A percentile compares a stretch with the other conserved stretches of the same genome.
Evolutionary conservation across 106 monocot species (phyloP).

Genomic region (Phalaenopsis aphrodite): DNA sequence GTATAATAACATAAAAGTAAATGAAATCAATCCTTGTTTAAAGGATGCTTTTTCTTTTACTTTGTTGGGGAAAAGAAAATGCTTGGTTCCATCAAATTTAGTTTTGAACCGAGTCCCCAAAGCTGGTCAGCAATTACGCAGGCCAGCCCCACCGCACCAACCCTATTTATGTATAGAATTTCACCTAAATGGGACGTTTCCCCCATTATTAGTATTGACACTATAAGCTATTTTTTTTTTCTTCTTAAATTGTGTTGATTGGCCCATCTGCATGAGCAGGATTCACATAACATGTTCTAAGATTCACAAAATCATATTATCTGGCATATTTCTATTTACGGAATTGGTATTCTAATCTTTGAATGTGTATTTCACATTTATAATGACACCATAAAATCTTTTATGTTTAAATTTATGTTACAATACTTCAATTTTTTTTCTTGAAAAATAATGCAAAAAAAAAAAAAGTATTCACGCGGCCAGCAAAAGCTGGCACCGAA

Average conservation of each 20-base stretch:
- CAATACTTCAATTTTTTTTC: no score
- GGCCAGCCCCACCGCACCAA: slow-evolving; percentile 1
- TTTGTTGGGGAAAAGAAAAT: neutral
- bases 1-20: neutral
- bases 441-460: no score
- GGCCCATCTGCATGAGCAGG: neutral
- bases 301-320: no score
- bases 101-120: no score
- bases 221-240: neutral
- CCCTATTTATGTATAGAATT: neutral
- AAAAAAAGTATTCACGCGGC: neutral
- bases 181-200: neutral
- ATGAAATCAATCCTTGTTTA: neutral
- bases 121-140: neutral
- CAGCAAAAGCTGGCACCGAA: slow-evolving; percentile 2
- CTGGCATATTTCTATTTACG: no score
- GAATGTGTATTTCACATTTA: neutral
- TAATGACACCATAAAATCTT: no score
- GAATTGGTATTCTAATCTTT: neutral
- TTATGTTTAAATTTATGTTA: no score
- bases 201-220: neutral
- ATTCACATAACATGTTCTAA: no score
- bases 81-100: neutral
- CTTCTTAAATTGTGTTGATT: neutral
- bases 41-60: neutral